Evolutionary conservation across 805 yeast species (phyloP), one percentile per base, ranked within the genome.

Genomic region (Ogataea henricii): DNA sequence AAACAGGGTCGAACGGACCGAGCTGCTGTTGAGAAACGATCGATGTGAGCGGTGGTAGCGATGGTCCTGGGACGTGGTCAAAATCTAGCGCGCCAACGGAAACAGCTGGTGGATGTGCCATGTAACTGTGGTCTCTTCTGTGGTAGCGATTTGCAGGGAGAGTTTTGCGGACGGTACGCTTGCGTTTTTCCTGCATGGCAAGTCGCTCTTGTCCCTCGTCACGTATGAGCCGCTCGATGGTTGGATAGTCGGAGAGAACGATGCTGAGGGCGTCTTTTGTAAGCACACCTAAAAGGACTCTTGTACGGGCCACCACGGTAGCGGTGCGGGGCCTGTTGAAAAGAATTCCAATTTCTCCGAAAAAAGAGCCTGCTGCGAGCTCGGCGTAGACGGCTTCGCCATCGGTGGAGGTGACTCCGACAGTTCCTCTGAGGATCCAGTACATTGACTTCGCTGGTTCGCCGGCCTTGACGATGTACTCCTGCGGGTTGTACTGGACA

Each of bases 181-280:
- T 76, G 57, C 81, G 73, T 62, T 84, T 82, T 43, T 83, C 88
- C 56, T 78, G 83, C 81, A 83, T 79, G 4, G 86, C 84, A 49
- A 86, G 66, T 43, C 92, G 70, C 61, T 85, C 90, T 58, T 86
- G 90, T 3, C 89, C 91, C 59, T 86, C 92, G 62, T 86, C 89
- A 52, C 91, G 69, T 36, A 86, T 84, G 40, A 82, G 71, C 49
- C 87, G 68, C 60, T 85, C 91, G 33, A 86, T 78, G 2, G 67
- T 63, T 0, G 92, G 91, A 61, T 79, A 85, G 47, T 74, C 77
- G 1, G 82, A 79, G 20, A 86, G 67, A 1, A 86, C 85, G 9
- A 71, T 66, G 51, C 77, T 76, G 41, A 86, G 71, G 9, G 82
- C 77, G 47, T 82, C 87, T 13, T 82, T 78, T 0, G 89, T 84